Evolutionary conservation across 1,284 basidiomycete genomes (phyloP).

Genomic region (Cryptococcus sp.): DNA sequence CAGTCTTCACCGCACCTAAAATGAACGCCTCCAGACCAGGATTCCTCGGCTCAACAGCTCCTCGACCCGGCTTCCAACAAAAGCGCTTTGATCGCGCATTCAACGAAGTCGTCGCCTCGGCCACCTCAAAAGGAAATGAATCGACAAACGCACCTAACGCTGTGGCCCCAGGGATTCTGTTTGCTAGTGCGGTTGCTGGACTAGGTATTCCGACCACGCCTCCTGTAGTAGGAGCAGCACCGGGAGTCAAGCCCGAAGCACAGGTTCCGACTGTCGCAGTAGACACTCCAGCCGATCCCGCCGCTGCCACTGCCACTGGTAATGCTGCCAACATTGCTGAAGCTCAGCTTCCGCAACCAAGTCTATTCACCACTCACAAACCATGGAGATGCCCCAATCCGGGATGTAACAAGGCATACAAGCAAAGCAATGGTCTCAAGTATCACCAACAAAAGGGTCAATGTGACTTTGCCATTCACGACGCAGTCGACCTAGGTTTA

Average conservation of each 20-base stretch:
- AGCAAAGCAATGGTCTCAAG: conserved; percentile 94
- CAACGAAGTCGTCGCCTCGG: conserved; percentile 43
- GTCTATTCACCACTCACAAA: conserved; percentile 58
- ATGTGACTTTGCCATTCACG: conserved; percentile 81
- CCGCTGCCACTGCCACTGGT: conserved; percentile 2
- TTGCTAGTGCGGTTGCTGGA: conserved; percentile 29
- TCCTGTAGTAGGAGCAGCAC: conserved; percentile 17
- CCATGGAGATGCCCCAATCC: conserved; percentile 96
- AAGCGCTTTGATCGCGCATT: conserved; percentile 41
- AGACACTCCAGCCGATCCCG: conserved; percentile 2
- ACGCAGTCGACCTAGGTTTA: conserved; percentile 62
- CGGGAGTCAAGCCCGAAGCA: conserved; percentile 7
- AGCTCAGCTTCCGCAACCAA: conserved; percentile 37
- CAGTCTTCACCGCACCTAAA: conserved; percentile 30
- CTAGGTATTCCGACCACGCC: conserved; percentile 39
- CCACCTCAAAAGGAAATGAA: conserved; percentile 2
- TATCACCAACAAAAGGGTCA: conserved; percentile 85
- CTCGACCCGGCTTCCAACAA: conserved; percentile 17
- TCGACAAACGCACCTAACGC: conserved; percentile 21
- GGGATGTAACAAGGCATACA: conserved; percentile 98
- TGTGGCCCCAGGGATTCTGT: conserved; percentile 42
- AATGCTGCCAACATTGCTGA: conserved; percentile 17
- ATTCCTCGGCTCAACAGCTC: conserved; percentile 24
- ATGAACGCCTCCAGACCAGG: conserved; percentile 30
- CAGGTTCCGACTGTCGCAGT: neutral